phyloP scores from a whole-genome alignment of 441 rosid species.

The Corymbia calophylla region DNA sequence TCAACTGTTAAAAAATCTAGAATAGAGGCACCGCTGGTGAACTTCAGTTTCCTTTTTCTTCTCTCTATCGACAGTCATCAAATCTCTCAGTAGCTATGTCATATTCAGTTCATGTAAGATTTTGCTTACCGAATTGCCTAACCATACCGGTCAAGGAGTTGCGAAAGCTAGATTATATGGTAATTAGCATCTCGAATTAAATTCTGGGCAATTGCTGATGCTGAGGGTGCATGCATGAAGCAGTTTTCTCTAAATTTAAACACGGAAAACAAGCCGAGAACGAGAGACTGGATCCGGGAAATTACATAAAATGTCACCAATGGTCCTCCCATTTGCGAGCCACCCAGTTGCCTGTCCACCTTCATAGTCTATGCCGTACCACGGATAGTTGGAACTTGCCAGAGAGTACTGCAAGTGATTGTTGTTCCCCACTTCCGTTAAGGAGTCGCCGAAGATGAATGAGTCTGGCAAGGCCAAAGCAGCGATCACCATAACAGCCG shows the following conservation, averaged over 20 bases:
- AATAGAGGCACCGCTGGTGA: neutral
- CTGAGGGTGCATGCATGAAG: neutral
- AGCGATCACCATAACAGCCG: neutral
- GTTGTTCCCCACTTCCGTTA: conserved; percentile 87
- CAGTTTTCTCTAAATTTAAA: neutral
- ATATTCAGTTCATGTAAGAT: neutral
- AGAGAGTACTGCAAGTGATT: conserved; percentile 57
- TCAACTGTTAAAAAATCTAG: neutral
- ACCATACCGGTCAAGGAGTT: neutral
- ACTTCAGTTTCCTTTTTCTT: neutral
- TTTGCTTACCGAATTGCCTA: neutral
- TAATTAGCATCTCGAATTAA: neutral
- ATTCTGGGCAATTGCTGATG: neutral
- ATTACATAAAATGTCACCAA: conserved; percentile 69
- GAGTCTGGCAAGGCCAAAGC: conserved; percentile 37
- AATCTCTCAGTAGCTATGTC: neutral
- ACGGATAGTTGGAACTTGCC: conserved; percentile 75
- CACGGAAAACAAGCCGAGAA: neutral
- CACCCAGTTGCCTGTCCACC: conserved; percentile 69
- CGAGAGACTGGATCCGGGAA: neutral
- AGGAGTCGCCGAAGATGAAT: conserved; percentile 64
- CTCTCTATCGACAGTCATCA: neutral
- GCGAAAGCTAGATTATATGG: neutral
- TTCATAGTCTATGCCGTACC: conserved; percentile 65
- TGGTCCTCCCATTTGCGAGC: conserved; percentile 82